Base-by-base conservation (phyloP, 768 basidiomycete genomes). In the Boletus sensibilis region DNA sequence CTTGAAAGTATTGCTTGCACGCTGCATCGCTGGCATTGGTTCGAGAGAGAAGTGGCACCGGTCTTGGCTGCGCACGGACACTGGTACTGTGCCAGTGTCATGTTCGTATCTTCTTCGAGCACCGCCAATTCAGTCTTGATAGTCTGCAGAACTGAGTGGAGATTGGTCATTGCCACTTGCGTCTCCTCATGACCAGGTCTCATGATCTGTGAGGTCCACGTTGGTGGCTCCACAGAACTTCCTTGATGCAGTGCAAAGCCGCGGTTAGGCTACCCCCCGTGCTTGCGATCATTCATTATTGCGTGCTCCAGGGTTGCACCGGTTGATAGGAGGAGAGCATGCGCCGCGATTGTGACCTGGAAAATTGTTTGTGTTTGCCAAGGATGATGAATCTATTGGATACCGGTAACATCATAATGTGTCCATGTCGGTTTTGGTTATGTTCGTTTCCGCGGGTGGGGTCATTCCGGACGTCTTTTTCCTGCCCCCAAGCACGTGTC, bases 11-110 rank as follows among this genome's bases (percentile, higher is more conserved):
- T 40, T 56, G 40, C 35, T 29, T 52, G 52, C 58, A 60, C 42
- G 43, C 31, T 56, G 54, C 31, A 48, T 57, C 50, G 52, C 51
- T 42, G 55, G 31, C 33, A 20, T 63, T 57, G 55, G 55, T 58
- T 57, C 42, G 43, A 55, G 31, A 42, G 21, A 67, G 67, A 67
- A 67, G 59, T 18, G 18, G 56, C 64, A 66, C 61, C 35, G 63
- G 59, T 66, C 46, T 48, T 53, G 50, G 12, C 59, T 50, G 52
- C 54, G 63, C 50, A 47, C 35, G 13, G 43, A 34, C 18, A 50
- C 11, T 5, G n/a, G 27, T 29, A 29, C 44, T 14, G 44, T 31
- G 27, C 33, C 14, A 38, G 42, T 31, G 31, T 43, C 27, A 38
- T 3, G 29, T 58, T 58, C 56, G 52, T 35, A 55, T 51, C 57